Conservation (phyloP, 805 yeast genomes). For the Sugiyamaella smithiae region DNA sequence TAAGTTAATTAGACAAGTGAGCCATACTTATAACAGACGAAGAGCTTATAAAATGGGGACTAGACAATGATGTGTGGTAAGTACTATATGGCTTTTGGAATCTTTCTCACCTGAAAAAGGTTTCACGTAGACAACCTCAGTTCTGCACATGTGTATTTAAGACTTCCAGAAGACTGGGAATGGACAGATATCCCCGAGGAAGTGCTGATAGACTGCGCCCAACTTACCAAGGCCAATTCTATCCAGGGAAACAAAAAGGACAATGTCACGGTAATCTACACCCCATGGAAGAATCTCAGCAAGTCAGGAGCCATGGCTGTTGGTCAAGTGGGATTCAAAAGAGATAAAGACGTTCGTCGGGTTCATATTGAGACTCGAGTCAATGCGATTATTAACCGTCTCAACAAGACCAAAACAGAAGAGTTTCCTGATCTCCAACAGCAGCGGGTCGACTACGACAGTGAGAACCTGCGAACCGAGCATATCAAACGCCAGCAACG, state of each 20-base stretch:
- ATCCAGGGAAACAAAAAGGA: constrained; percentile 70
- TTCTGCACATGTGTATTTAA: constrained; percentile 72
- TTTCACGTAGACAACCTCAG: constrained; percentile 76
- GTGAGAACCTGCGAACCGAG: constrained; percentile 32
- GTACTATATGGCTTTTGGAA: constrained; percentile 10
- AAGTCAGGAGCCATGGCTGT: constrained; percentile 70
- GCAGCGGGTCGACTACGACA: constrained; percentile 42
- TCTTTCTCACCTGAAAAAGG: constrained; percentile 26
- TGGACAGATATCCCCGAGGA: constrained; percentile 51
- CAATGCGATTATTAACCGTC: constrained; percentile 56
- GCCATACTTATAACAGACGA: constrained; percentile 38
- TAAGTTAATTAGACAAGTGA: constrained; percentile 20
- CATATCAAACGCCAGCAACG: constrained; percentile 37
- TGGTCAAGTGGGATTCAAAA: constrained; percentile 75
- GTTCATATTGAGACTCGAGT: constrained; percentile 54
- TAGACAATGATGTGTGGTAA: constrained; percentile 63
- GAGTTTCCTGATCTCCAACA: constrained; percentile 45
- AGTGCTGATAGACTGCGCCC: constrained; percentile 59
- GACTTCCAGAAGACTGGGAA: constrained; percentile 46
- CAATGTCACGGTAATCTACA: constrained; percentile 63
- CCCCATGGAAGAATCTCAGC: constrained; percentile 69
- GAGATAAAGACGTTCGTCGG: constrained; percentile 51
- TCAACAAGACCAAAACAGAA: constrained; percentile 64
- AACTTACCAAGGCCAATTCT: constrained; percentile 72
- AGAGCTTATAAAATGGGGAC: constrained; percentile 57